Percentiles rank a stretch among this genome's conserved stretches.
These are phyloP conservation scores for Cryptosporidium tyzzeri DNA, from an alignment of 169 alveolate genomes.

Conservation along the genomic window DNA sequence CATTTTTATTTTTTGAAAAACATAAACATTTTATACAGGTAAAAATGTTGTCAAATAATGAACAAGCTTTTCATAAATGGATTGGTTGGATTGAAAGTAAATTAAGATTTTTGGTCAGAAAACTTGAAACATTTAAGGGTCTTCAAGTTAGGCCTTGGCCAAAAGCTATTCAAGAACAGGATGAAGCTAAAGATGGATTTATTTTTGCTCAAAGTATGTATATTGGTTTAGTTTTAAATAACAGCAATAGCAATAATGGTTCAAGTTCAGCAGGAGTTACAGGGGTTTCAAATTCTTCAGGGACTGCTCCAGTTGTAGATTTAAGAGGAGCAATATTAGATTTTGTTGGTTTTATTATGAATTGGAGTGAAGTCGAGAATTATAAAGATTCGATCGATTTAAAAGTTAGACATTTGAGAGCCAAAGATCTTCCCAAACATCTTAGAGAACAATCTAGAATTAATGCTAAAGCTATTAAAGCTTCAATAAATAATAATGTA, in stretches of 20 bases:
- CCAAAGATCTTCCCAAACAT: conserved; percentile 50
- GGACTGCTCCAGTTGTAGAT: conserved; percentile 61
- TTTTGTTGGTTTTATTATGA: conserved; percentile 75
- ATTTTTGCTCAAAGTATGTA: conserved; percentile 65
- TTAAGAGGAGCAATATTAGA: conserved; percentile 71
- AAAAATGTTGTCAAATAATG: conserved; percentile 84
- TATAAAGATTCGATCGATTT: conserved; percentile 68
- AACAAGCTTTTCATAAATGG: conserved; percentile 82
- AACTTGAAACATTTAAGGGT: conserved; percentile 83
- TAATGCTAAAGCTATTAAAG: background rate
- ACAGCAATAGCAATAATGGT: background rate
- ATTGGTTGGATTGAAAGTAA: conserved; percentile 89
- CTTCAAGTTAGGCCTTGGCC: conserved; percentile 87
- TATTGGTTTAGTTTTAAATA: conserved; percentile 57
- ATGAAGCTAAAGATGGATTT: conserved; percentile 67
- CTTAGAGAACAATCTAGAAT: conserved; percentile 40
- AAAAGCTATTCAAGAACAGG: conserved; percentile 57
- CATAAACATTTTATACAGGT: conserved; percentile 86
- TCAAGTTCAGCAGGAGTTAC: background rate
- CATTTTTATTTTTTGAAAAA: conserved; percentile 82
- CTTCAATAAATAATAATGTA: background rate
- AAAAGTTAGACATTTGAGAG: conserved; percentile 57
- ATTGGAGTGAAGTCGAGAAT: conserved; percentile 67
- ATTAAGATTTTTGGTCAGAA: conserved; percentile 84
- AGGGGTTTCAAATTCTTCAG: background rate